These are phyloP conservation scores for Telopea speciosissima DNA, from an alignment of 177 flowering plant species.

Conservation along the genomic window DNA sequence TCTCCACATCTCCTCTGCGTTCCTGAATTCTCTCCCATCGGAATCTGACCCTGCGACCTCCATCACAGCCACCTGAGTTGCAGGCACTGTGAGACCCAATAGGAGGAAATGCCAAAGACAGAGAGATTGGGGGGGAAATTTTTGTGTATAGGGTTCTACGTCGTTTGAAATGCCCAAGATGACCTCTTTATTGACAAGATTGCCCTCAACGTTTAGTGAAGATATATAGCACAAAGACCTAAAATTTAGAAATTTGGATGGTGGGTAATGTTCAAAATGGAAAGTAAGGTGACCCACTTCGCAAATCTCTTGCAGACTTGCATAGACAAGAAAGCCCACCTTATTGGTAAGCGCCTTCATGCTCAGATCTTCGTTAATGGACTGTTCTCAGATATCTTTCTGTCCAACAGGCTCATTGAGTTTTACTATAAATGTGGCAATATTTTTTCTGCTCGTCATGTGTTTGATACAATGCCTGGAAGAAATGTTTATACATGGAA, in stretches of 20 bases:
- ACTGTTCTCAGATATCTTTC: conserved; percentile 37
- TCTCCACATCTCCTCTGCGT: conserved; percentile 81
- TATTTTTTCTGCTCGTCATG: conserved; percentile 21
- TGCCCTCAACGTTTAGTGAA: no score
- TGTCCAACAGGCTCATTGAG: conserved; percentile 63
- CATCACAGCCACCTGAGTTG: conserved; percentile 28
- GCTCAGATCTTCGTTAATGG: conserved; percentile 42
- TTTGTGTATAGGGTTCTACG: no score
- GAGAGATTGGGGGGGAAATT: background rate
- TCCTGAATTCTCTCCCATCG: conserved; percentile 65
- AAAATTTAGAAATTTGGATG: background rate
- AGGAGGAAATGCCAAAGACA: background rate
- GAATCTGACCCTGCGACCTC: conserved; percentile 56
- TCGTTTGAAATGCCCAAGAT: no score
- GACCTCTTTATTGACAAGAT: no score
- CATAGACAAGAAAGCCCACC: conserved; percentile 41
- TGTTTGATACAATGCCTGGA: conserved; percentile 51
- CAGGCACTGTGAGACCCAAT: background rate
- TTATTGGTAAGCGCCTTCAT: conserved; percentile 49
- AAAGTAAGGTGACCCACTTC: conserved; percentile 20
- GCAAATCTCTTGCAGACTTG: conserved; percentile 52
- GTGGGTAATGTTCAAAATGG: conserved; percentile 13
- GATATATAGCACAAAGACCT: no score
- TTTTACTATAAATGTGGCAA: conserved; percentile 46
- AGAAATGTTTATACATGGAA: conserved; percentile 55